Evolutionary conservation across 2,329 filamentous ascomycete genomes (phyloP).

Genomic region (Dothistroma septosporum): DNA sequence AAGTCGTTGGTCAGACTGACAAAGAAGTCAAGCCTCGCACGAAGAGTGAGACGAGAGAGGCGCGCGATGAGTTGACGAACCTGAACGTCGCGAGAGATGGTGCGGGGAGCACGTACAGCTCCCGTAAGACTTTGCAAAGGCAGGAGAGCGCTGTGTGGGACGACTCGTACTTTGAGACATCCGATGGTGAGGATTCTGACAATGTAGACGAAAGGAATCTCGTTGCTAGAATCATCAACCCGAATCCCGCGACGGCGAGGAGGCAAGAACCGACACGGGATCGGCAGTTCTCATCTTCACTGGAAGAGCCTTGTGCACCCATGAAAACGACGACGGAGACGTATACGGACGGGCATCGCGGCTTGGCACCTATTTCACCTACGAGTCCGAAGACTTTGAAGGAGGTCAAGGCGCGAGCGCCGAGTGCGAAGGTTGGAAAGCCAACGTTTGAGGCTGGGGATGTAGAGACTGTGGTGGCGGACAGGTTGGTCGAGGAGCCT

Average conservation of each 20-base stretch:
- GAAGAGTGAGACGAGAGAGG: slow-evolving; percentile 48
- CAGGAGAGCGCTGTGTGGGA: slow-evolving; percentile 47
- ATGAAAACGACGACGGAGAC: slow-evolving; percentile 5
- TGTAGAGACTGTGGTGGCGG: slow-evolving; percentile 18
- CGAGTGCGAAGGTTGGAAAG: slow-evolving; percentile 13
- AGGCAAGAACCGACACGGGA: slow-evolving; percentile 25
- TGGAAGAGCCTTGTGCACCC: background rate
- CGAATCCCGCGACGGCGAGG: slow-evolving; percentile 20
- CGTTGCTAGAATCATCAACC: slow-evolving; percentile 29
- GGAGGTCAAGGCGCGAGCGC: slow-evolving; percentile 10
- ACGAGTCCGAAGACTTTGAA: slow-evolving; percentile 15
- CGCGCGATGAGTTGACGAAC: slow-evolving; percentile 39
- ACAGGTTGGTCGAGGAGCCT: slow-evolving; percentile 27
- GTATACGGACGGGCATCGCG: slow-evolving; percentile 37
- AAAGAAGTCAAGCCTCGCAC: slow-evolving; percentile 39
- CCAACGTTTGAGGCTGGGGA: slow-evolving; percentile 18
- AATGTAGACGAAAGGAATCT: slow-evolving; percentile 33
- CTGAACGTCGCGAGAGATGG: slow-evolving; percentile 34
- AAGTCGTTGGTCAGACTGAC: slow-evolving; percentile 40
- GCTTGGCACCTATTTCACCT: slow-evolving; percentile 36
- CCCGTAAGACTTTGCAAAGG: slow-evolving; percentile 25
- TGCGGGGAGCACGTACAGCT: slow-evolving; percentile 24
- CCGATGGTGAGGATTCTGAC: slow-evolving; percentile 45
- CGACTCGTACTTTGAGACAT: slow-evolving; percentile 46
- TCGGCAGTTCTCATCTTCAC: slow-evolving; percentile 8